Percentiles rank a stretch among this genome's conserved stretches.
Conservation (phyloP, 108 stramenopile genomes). For the Skeletonema costatum region DNA sequence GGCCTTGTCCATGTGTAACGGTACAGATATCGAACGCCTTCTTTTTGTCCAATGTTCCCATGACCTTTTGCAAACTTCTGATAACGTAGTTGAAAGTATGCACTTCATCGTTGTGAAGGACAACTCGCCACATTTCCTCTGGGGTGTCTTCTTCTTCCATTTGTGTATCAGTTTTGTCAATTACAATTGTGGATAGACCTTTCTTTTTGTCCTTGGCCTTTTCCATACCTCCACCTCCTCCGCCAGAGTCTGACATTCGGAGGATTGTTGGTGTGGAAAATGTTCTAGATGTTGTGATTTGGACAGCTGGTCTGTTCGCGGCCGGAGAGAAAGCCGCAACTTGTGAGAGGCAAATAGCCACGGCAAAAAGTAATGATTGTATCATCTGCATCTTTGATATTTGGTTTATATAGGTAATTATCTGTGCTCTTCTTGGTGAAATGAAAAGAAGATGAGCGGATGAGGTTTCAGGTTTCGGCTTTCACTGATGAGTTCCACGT, state of each 20-base stretch:
- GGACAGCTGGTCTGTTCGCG: background rate
- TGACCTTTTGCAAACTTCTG: slow-evolving; percentile 83
- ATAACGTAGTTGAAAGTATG: slow-evolving; percentile 97
- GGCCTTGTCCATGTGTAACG: slow-evolving; percentile 90
- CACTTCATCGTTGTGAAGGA: slow-evolving; percentile 96
- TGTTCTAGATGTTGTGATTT: slow-evolving; percentile 7
- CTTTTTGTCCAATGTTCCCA: slow-evolving; percentile 84
- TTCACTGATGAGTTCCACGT: too few species aligned
- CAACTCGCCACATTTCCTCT: slow-evolving; percentile 87
- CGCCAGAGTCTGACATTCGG: slow-evolving; percentile 48
- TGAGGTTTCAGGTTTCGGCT: too few species aligned
- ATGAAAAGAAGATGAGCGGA: too few species aligned
- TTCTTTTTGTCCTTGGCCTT: slow-evolving; percentile 63
- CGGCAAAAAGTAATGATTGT: background rate
- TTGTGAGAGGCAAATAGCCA: background rate
- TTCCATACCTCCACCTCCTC: slow-evolving; percentile 53
- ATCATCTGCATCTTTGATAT: background rate
- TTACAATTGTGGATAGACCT: slow-evolving; percentile 66
- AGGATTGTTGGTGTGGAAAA: slow-evolving; percentile 24
- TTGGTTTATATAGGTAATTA: background rate
- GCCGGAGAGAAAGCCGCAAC: background rate
- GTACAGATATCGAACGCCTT: slow-evolving; percentile 92
- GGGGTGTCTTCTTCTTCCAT: slow-evolving; percentile 72
- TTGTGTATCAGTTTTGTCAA: slow-evolving; percentile 79
- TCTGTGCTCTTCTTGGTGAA: too few species aligned